These are phyloP conservation scores for Apiospora sp. DNA, from an alignment of 2,329 filamentous ascomycete genomes.

Conservation along the genomic window DNA sequence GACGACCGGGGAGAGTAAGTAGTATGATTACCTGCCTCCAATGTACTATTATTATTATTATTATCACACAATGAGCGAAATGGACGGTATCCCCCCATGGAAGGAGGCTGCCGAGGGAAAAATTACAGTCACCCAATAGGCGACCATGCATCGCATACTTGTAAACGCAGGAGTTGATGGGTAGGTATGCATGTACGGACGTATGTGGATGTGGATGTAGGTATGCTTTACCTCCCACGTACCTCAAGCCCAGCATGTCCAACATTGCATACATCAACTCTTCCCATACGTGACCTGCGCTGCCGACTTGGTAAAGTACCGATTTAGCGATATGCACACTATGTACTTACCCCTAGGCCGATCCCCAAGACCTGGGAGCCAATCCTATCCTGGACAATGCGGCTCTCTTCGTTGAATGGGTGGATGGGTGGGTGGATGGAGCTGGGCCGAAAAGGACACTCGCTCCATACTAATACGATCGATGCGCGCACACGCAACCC, in stretches of 20 bases:
- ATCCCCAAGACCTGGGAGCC: constrained; percentile 20
- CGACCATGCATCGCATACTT: background rate
- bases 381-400: constrained; percentile 21
- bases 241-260: background rate
- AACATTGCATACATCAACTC: background rate
- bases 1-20: background rate
- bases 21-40: constrained; percentile 11
- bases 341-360: constrained; percentile 22
- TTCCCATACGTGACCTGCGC: background rate
- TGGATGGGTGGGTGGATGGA: constrained; percentile 17
- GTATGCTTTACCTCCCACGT: background rate
- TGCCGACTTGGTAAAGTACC: constrained; percentile 5
- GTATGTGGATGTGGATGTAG: background rate
- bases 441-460: constrained; percentile 16
- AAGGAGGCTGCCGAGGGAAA: background rate
- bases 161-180: background rate
- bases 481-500: background rate
- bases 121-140: background rate
- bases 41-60: constrained; percentile 2
- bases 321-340: constrained; percentile 20
- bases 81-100: background rate
- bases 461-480: constrained; percentile 18
- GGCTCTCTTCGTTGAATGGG: constrained; percentile 15
- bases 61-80: background rate
- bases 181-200: background rate